Base-by-base conservation (phyloP, 129 eudicot species). In the Lactuca saligna region DNA sequence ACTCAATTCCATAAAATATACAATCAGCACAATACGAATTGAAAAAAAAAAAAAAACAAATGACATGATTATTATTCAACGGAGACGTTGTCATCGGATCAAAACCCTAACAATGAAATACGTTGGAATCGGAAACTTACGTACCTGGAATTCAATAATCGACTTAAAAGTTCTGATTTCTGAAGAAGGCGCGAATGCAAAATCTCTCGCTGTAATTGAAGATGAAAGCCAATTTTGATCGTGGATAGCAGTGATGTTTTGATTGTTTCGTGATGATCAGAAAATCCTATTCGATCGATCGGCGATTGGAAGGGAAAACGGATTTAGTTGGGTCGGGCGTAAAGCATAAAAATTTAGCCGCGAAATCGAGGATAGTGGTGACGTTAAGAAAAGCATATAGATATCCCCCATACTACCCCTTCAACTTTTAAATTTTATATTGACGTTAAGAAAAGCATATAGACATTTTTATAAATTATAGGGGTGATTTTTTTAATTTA, bases 161-260 rank as follows among this genome's bases (percentile, higher is more conserved):
- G 35, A 16, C 50, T 25, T 31, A 1, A 41, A 56, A 38, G 63
- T 68, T 68, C 37, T 54, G 33, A 50, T 38, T 68, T 68, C 37
- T 54, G 33, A 50, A 55, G 20, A 68, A 42, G 75, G 75, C 57
- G 61, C 31, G 57, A 73, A 73, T 62, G 42, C 70, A 39, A 54
- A 50, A 50, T 12, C 0, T 37, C 37, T 29, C 17, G 54, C 13
- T 17, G 38, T 7, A 56, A 37, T 17, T 39, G 73, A 48, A 25
- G 64, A 66, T 42, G 42, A 31, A 55, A 42, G 29, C 10, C 51
- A 29, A 5, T 41, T 70, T 31, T 58, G 41, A 54, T 72, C 10
- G 35, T 17, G 3, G 35, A 35, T 53, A 44, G 15, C 3, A 63
- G 31, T 55, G 63, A 41, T 17, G 53, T 14, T 56, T 25, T 39